Conservation (phyloP, 805 yeast species). For the Wickerhamiella australiensis region DNA sequence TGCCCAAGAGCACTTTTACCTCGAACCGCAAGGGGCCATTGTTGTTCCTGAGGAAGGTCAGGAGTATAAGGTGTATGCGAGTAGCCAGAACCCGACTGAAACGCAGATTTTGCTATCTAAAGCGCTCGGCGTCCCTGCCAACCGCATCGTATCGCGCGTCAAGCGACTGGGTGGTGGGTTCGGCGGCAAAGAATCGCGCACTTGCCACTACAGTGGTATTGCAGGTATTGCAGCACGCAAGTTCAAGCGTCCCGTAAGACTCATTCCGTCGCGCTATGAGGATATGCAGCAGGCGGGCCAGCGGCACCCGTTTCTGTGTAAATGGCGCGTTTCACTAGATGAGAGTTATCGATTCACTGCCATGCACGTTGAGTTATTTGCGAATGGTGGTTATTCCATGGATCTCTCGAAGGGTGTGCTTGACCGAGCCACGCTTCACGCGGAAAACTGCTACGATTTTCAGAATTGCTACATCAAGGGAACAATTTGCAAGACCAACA, state of each 20-base stretch:
- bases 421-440: slow-evolving; percentile 36
- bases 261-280: slow-evolving; percentile 33
- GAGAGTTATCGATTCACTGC: slow-evolving; percentile 34
- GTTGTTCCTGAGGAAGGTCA: slow-evolving; percentile 36
- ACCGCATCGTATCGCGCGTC: slow-evolving; percentile 32
- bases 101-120: slow-evolving; percentile 35
- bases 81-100: slow-evolving; percentile 37
- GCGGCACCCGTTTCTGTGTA: slow-evolving; percentile 37
- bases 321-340: slow-evolving; percentile 35
- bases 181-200: slow-evolving; percentile 39
- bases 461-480: slow-evolving; percentile 30
- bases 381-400: slow-evolving; percentile 40
- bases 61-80: slow-evolving; percentile 35
- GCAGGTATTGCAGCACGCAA: slow-evolving; percentile 36
- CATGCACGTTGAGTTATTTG: slow-evolving; percentile 31
- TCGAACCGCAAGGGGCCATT: slow-evolving; percentile 37
- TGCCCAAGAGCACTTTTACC: slow-evolving; percentile 40
- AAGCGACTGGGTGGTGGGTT: slow-evolving; percentile 41
- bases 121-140: slow-evolving; percentile 34
- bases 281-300: slow-evolving; percentile 39
- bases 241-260: slow-evolving; percentile 34
- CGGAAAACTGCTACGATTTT: slow-evolving; percentile 35
- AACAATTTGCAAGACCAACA: slow-evolving; percentile 35
- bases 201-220: slow-evolving; percentile 31
- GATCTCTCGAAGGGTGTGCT: slow-evolving; percentile 40